Evolutionary conservation across 2,329 filamentous ascomycete genomes (phyloP).

Genomic region (Piedraia hortae): DNA sequence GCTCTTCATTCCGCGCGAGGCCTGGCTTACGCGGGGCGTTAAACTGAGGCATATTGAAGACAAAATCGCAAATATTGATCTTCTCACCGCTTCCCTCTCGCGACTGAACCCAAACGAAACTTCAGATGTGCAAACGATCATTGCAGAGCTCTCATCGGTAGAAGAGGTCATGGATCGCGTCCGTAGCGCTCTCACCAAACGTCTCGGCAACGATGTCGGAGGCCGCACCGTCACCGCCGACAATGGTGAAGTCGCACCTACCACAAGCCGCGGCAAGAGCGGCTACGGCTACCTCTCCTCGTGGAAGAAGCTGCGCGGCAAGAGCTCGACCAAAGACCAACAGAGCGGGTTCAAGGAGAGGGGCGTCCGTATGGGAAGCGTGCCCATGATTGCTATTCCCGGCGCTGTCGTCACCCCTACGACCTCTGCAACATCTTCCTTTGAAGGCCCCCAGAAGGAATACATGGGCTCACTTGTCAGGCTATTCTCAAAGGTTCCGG

Average conservation of each 20-base stretch:
- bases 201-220: conserved; percentile 79
- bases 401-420: too few species aligned
- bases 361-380: conserved; percentile 14
- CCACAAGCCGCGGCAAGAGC: conserved; percentile 24
- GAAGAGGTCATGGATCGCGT: conserved; percentile 70
- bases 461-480: conserved; percentile 82
- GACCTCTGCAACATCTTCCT: conserved; percentile 46
- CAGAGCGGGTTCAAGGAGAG: conserved; percentile 19
- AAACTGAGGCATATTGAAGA: conserved; percentile 82
- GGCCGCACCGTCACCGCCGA: conserved; percentile 36
- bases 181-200: conserved; percentile 47
- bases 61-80: conserved; percentile 75
- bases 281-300: conserved; percentile 57
- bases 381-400: too few species aligned
- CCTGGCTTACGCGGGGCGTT: conserved; percentile 81
- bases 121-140: conserved; percentile 66
- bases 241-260: conserved; percentile 13
- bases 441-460: conserved; percentile 57
- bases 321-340: conserved; percentile 43
- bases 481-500: conserved; percentile 77
- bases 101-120: conserved; percentile 57
- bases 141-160: conserved; percentile 80
- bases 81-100: conserved; percentile 56
- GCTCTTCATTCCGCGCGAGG: conserved; percentile 73
- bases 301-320: conserved; percentile 71